Base-by-base conservation (phyloP, 179 eudicot genomes). In the Nepenthes alata region DNA sequence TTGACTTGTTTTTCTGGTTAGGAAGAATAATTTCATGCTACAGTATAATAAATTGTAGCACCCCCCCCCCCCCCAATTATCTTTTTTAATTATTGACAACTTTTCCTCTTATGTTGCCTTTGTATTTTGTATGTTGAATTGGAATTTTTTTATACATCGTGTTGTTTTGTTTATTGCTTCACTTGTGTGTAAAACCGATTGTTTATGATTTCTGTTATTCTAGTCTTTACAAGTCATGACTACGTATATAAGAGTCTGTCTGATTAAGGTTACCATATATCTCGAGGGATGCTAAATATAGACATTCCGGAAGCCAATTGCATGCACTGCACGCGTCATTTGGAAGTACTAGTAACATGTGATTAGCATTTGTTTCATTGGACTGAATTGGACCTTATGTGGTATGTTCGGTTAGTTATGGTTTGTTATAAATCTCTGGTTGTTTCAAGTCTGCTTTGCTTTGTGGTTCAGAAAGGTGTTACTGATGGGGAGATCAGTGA, bases 321-420 rank as follows among this genome's bases (percentile, higher is more conserved):
- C 77, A 79, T 77, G 76, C 84, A 75, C 52, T 75, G 79, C 79
- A 60, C 66, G 47, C 35, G 70, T 77, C 73, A 85, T 83, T 85
- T 82, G 95, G 86, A 84, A 88, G 95, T 85, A 76, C 62, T 77
- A 64, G 88, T 74, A 74, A 70, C 71, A 72, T 72, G 72, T 59
- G 4, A 11, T 5, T 4, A 11, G 53, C 12, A 55, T 8, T 1
- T 57, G 59, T 57, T 8, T 57, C 36, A 44, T 35, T 5, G 7
- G 37, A 11, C 3, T 11, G 36, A 11, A 25, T 25, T 5, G 37
- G 5, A 2, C 47, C 25, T 50, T 51, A 44, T 65, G 39, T 50
- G 59, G 63, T 66, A 4, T 52, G 1, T 9, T 11, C 49, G 14
- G n/a, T 45, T 53, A 12, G 15, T 5, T 15, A 52, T 52, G 25